Evolutionary conservation across 805 yeast species (phyloP), one percentile per base, ranked within the genome.

Genomic region (Saturnispora sanitii): DNA sequence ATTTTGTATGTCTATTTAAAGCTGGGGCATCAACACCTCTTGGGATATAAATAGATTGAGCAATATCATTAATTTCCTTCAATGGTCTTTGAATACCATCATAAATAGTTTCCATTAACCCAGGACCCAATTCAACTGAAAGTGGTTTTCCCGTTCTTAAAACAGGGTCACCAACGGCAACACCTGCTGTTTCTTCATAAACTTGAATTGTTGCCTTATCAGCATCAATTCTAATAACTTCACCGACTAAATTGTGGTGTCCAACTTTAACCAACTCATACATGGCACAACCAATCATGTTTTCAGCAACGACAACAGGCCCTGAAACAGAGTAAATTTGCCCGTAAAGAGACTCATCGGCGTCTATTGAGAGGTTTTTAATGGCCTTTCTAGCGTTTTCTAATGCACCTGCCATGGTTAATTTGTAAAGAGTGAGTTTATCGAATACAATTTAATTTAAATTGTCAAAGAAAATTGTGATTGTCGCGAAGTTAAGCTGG

Each of bases 221-320:
- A 49, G 79, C 94, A 58, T 79, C 92, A 51, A 92, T 90, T 72
- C 98, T 81, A 64, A 92, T 92, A 50, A 92, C 96, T 67, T 92
- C 99, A 62, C 99, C 99, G 36, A 92, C 97, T 61, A 92, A 75
- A 63, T 75, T 85, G 54, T 85, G 95, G 64, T 92, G 97, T 53
- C 99, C 97, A 50, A 92, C 98, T 64, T 81, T 87, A 57, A 90
- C 99, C 65, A 92, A 74, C 64, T 92, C 99, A 74, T 92, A 90
- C 99, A 92, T 92, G 55, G 97, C 96, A 77, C 96, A 86, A 49
- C 99, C 99, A 66, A 88, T 84, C 97, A 92, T 87, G 70, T 92
- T 82, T 66, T 92, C 97, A 37, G 98, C 98, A 37, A 92, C 80
- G 40, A 92, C 82, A 54, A 92, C 99, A 21, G 98, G 97, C 57